These are phyloP conservation scores for Alternaria alternata DNA, from an alignment of 2,329 filamentous ascomycete genomes.

Conservation along the genomic window DNA sequence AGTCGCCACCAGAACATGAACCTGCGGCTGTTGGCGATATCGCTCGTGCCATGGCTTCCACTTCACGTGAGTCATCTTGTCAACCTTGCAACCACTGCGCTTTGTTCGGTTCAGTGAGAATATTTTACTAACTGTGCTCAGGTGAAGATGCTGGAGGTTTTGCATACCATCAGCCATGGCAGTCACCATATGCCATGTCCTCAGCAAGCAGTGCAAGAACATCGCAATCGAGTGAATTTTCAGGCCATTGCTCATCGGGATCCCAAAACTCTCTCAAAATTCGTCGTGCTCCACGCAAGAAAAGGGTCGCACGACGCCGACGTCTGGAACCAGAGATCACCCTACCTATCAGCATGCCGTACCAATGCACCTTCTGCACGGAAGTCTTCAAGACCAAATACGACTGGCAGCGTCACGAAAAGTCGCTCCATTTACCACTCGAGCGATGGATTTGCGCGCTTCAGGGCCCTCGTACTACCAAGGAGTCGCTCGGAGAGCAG, in stretches of 20 bases:
- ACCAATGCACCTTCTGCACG: conserved; percentile 43
- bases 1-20: conserved; percentile 41
- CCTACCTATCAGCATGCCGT: conserved; percentile 24
- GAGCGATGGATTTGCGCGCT: conserved; percentile 39
- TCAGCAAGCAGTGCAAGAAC: conserved; percentile 37
- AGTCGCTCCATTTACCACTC: conserved; percentile 37
- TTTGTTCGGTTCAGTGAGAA: too few relatives aligned
- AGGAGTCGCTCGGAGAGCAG: conserved; percentile 21
- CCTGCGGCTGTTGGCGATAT: conserved; percentile 34
- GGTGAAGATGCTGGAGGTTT: background rate
- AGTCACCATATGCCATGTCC: conserved; percentile 23
- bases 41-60: conserved; percentile 34
- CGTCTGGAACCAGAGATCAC: conserved; percentile 20
- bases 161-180: conserved; percentile 17
- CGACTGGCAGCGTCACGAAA: conserved; percentile 43
- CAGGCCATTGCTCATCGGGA: conserved; percentile 21
- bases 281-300: conserved; percentile 20
- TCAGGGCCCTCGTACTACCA: conserved; percentile 18
- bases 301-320: conserved; percentile 16
- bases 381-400: conserved; percentile 43
- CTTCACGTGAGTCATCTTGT: conserved; percentile 6
- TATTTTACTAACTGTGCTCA: background rate
- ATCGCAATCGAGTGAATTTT: conserved; percentile 34
- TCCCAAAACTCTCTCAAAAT: conserved; percentile 28
- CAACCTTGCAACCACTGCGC: background rate